Evolutionary conservation across 1,284 basidiomycete species (phyloP), one percentile per base, ranked within the genome.

Genomic region (Ceratobasidium sp.): DNA sequence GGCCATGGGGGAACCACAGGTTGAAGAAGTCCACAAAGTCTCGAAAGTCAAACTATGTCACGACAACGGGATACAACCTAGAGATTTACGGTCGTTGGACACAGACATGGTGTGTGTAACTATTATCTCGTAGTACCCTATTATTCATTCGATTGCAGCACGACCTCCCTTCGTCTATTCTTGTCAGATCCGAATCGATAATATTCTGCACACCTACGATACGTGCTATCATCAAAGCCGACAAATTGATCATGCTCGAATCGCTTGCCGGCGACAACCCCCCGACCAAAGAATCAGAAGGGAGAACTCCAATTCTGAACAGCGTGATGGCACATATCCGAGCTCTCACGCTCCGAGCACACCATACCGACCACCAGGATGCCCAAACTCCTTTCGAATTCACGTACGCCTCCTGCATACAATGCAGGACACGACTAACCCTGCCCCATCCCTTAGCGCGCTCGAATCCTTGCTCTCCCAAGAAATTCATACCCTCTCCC

Each of bases 41-140:
- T 69, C 64, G n/a, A 73, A 73, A 40, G 66, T 73, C 16, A 36
- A 62, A 33, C 58, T 73, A 51, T 73, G 72, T 49, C 56, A 48
- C 21, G 56, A 73, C 25, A 73, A 73, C 25, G 72, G 72, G 14
- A 73, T 73, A 25, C 72, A 73, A 23, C 72, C 72, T 54, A 64
- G 72, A 8, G 72, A 73, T 62, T 28, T 73, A 23, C 69, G 72
- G 49, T 40, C 66, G 33, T 25, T 73, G 38, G 72, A 73, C 30
- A 73, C 72, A 18, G 72, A 73, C 21, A 69, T 73, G 58, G 72
- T 73, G 23, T 25, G 48, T 3, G 9, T 25, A 51, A 16, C 48
- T 18, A 28, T n/a, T 56, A 38, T 61, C 16, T 2, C 25, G 3
- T 16, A 9, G 18, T 33, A 9, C n/a, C 5, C 21, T n/a, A 21